Base-by-base conservation (phyloP, 768 basidiomycete species). In the Hygrophorus pudorinus region DNA sequence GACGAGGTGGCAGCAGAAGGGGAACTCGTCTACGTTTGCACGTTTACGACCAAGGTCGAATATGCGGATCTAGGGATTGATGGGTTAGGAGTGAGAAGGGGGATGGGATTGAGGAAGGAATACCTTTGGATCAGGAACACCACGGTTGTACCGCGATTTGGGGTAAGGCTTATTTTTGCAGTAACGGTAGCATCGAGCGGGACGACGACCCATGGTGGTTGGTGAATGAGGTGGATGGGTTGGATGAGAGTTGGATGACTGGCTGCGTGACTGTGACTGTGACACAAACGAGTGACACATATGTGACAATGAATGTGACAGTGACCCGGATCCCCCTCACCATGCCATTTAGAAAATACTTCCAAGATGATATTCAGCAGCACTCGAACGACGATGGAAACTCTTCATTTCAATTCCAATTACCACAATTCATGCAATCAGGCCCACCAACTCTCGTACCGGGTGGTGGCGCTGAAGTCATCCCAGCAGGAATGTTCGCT, bases 91-190 rank as follows among this genome's bases (percentile, higher is more conserved):
- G 40, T 34, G 35, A 1, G 14, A n/a, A 28, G 12, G 38, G 40
- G 4, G 34, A 28, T 2, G 5, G 14, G 6, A 7, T 13, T 10
- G 2, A 10, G 39, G 3, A 28, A n/a, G 4, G 60, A 68, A 45
- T 24, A 80, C 88, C 75, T 92, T 96, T 55, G 92, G 66, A 60
- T 97, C 94, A 55, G 94, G 94, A 31, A 97, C 93, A 88, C 91
- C 92, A 72, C 92, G 90, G 72, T 94, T 94, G 76, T 94, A 94
- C 60, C 90, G 70, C 43, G 83, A 87, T 70, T 91, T 93, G 47
- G 88, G 90, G 73, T 87, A 93, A 18, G 94, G 92, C 80, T 98
- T 97, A 79, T 93, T 94, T 73, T 97, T 97, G 79, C 92, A 97
- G 75, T 97, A 97, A 55, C 92, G 85, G 74, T 94, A 94, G 80